Percentiles rank a stretch among this genome's conserved stretches.
phyloP scores from a whole-genome alignment of 345 rosid genomes.

The Cardamine occulta region DNA sequence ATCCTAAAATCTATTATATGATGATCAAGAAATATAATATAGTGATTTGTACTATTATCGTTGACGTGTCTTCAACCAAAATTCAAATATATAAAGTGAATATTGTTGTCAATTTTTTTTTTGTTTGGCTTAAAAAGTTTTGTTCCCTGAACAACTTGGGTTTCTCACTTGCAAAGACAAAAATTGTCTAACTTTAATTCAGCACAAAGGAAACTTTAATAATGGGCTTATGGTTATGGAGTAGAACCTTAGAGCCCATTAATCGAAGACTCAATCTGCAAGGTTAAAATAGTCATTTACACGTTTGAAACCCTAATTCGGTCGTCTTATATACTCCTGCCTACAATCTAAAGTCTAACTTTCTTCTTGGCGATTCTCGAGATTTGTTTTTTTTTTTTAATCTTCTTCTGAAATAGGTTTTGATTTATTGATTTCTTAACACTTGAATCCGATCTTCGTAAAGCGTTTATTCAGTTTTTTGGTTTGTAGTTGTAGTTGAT shows the following conservation, averaged over 20 bases:
- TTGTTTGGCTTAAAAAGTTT: neutral
- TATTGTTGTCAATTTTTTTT: neutral
- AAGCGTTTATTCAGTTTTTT: neutral
- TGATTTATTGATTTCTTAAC: neutral
- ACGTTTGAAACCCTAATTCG: conserved; percentile 5
- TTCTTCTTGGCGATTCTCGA: neutral
- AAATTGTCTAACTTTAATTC: neutral
- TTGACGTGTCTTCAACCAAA: neutral
- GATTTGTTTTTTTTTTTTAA: neutral
- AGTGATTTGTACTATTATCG: neutral
- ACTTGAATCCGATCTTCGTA: neutral
- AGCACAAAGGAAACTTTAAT: neutral
- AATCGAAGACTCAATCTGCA: neutral
- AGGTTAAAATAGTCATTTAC: conserved; percentile 20
- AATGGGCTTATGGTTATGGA: conserved; percentile 23
- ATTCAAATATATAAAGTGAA: neutral
- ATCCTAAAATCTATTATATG: neutral
- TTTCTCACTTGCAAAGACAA: neutral
- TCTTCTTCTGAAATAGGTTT: neutral
- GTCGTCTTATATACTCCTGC: neutral
- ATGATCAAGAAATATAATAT: neutral
- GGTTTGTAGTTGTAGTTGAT: neutral
- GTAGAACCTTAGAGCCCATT: neutral
- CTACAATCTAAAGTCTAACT: neutral
- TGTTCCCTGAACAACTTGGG: conserved; percentile 14